Conservation (phyloP, 2,329 filamentous ascomycete genomes). For the Stemphylium lycopersici region DNA sequence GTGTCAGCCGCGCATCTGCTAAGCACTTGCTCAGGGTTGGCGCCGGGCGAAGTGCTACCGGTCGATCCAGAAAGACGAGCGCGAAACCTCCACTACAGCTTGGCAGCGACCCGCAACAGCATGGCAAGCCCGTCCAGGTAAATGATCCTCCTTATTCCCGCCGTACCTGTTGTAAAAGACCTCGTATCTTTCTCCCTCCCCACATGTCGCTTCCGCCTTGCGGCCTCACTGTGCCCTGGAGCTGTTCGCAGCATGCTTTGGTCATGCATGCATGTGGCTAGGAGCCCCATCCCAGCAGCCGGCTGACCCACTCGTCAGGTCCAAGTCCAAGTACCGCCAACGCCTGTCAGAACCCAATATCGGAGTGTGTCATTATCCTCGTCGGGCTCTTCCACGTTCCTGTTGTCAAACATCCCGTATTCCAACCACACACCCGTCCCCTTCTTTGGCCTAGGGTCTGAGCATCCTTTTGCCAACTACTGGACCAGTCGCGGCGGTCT, state of each 20-base stretch:
- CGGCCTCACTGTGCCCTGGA: too few species aligned
- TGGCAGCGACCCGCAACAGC: constrained; percentile 31
- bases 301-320: constrained; percentile 24
- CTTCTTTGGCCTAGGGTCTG: constrained; percentile 79
- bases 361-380: constrained; percentile 47
- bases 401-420: constrained; percentile 76
- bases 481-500: constrained; percentile 81
- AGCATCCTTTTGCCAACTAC: constrained; percentile 82
- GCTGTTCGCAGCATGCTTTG: not conserved
- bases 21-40: constrained; percentile 35
- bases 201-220: too few species aligned
- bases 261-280: not conserved
- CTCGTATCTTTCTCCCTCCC: constrained; percentile 22
- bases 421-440: constrained; percentile 74
- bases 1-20: constrained; percentile 14
- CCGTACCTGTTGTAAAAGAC: constrained; percentile 13
- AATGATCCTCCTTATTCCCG: constrained; percentile 25
- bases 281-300: constrained; percentile 1
- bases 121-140: constrained; percentile 38
- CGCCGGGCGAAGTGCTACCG: constrained; percentile 30
- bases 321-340: constrained; percentile 31
- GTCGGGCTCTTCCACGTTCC: constrained; percentile 54
- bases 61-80: constrained; percentile 36
- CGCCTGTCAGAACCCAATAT: constrained; percentile 37
- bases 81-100: constrained; percentile 32